Percentiles rank a stretch among this genome's conserved stretches.
Conservation (phyloP, 2,329 filamentous ascomycete genomes). For the Colletotrichum godetiae region DNA sequence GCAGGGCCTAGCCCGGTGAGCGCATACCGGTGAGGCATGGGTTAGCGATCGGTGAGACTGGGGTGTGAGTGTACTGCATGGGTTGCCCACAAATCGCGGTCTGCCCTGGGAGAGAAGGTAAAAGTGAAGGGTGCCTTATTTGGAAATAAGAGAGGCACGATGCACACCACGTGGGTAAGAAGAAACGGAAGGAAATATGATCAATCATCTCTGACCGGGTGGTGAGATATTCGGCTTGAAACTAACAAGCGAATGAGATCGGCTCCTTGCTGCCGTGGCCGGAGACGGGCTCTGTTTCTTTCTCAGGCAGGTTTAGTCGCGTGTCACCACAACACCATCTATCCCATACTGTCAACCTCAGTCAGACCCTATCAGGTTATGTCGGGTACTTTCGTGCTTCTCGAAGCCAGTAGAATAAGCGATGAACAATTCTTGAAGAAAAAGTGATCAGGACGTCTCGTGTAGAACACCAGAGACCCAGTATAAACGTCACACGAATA, state of each 20-base stretch:
- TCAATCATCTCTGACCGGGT: not conserved
- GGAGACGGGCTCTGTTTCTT: not conserved
- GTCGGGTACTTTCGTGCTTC: not conserved
- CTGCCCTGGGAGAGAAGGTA: not conserved
- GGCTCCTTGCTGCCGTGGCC: not conserved
- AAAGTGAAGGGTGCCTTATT: not conserved
- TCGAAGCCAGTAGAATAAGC: not conserved
- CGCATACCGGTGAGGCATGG: slow-evolving; percentile 25
- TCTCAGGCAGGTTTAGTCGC: not conserved
- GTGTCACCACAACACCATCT: not conserved
- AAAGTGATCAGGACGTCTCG: not conserved
- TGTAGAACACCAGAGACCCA: not conserved
- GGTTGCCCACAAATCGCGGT: slow-evolving; percentile 8
- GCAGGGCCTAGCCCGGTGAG: slow-evolving; percentile 15
- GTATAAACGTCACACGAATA: not conserved
- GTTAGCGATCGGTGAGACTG: slow-evolving; percentile 29
- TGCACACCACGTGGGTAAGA: not conserved
- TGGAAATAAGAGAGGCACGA: not conserved
- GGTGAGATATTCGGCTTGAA: slow-evolving; percentile 1
- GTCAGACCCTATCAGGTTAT: not conserved
- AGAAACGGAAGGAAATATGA: not conserved
- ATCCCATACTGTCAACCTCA: not conserved
- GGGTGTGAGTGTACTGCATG: slow-evolving; percentile 15
- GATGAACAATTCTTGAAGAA: not conserved
- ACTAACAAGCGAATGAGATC: not conserved